Evolutionary conservation across 208 protist genomes (phyloP).

Genomic region (Acanthamoeba royreba): DNA sequence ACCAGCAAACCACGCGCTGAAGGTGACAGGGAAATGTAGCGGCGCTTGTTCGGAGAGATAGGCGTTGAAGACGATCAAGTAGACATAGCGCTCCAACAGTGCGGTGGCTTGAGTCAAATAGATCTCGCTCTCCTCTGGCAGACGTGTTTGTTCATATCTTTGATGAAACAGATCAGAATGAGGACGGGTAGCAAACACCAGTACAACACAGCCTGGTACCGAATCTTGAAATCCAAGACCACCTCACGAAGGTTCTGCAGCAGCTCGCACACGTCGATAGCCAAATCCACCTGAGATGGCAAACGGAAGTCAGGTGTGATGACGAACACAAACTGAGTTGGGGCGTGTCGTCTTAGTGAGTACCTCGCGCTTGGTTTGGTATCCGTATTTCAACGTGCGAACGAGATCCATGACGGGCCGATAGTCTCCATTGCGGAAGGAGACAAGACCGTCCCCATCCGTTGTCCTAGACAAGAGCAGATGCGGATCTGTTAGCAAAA

Average conservation of each 20-base stretch:
- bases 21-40: neutral
- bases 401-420: slow-evolving; percentile 9
- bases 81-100: slow-evolving; percentile 56
- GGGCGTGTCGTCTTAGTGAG: too few relatives aligned
- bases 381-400: neutral
- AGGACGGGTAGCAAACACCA: neutral
- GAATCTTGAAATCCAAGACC: neutral
- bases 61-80: slow-evolving; percentile 56
- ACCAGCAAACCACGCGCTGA: neutral
- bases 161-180: neutral
- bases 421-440: neutral
- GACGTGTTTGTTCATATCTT: neutral
- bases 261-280: slow-evolving; percentile 22
- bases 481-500: too few relatives aligned
- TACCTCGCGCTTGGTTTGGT: neutral
- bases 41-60: slow-evolving; percentile 43
- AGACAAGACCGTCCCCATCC: neutral
- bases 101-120: neutral
- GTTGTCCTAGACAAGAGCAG: neutral
- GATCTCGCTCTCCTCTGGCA: neutral
- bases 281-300: neutral
- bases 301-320: neutral
- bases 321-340: neutral
- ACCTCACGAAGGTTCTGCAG: slow-evolving; percentile 12
- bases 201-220: neutral